Conservation (phyloP, 1,284 basidiomycete species). For the Puccinia coronata region DNA sequence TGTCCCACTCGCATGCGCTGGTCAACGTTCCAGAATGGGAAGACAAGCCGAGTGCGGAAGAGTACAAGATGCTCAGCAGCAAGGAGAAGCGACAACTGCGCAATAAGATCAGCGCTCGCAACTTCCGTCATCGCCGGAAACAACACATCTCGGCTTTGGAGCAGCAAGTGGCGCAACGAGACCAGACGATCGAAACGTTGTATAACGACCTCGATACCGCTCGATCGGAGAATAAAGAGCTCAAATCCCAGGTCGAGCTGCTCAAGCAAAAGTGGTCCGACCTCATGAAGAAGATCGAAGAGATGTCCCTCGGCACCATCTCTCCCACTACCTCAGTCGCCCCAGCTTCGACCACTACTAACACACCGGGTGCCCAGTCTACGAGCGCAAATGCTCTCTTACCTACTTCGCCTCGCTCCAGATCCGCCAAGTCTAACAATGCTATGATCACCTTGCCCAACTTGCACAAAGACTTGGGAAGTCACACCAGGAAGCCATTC, state of each 20-base stretch:
- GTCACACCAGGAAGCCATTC: constrained; percentile 40
- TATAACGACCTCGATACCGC: constrained; percentile 78
- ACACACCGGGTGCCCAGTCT: not conserved
- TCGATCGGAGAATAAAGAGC: constrained; percentile 76
- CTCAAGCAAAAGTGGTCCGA: constrained; percentile 50
- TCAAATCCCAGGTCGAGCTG: constrained; percentile 61
- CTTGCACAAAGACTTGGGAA: constrained; percentile 45
- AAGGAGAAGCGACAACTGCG: constrained; percentile 95
- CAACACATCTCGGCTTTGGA: constrained; percentile 92
- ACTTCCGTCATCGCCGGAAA: constrained; percentile 90
- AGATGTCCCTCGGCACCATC: constrained; percentile 34
- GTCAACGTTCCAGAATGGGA: constrained; percentile 37
- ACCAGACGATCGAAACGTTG: constrained; percentile 83
- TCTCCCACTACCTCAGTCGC: not conserved
- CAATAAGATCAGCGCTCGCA: constrained; percentile 94
- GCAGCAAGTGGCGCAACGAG: constrained; percentile 87
- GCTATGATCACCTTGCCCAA: constrained; percentile 28
- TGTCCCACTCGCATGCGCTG: constrained; percentile 35
- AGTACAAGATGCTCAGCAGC: constrained; percentile 89
- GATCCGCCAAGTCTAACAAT: constrained; percentile 19
- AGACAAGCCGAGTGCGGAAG: constrained; percentile 72
- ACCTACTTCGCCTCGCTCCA: constrained; percentile 22
- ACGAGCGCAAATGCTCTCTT: constrained; percentile 12
- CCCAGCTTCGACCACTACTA: not conserved
- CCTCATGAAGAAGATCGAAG: constrained; percentile 45